Evolutionary conservation across 441 rosid genomes (phyloP).

Genomic region (Populus trichocarpa): DNA sequence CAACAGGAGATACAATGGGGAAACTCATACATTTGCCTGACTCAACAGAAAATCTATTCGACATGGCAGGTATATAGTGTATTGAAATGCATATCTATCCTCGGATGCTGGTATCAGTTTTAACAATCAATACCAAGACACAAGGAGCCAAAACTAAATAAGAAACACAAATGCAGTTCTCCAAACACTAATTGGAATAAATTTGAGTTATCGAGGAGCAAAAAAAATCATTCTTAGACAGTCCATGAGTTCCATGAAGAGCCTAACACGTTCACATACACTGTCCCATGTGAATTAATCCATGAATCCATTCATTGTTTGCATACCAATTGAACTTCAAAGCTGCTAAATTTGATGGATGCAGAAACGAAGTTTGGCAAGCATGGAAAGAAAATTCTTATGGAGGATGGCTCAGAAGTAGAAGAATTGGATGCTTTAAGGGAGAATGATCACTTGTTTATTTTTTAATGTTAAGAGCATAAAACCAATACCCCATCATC

Average conservation of each 20-base stretch:
- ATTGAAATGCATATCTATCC: conserved; percentile 12
- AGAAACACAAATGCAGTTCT: neutral
- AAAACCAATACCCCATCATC: conserved; percentile 5
- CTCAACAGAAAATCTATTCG: conserved; percentile 60
- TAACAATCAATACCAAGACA: no score
- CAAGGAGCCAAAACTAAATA: no score
- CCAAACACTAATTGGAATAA: neutral
- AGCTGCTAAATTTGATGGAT: conserved; percentile 24
- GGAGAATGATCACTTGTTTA: conserved; percentile 74
- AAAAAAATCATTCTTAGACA: no score
- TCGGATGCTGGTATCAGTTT: neutral
- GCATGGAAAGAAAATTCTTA: conserved; percentile 61
- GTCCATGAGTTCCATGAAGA: neutral
- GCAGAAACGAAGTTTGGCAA: conserved; percentile 75
- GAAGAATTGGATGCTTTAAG: conserved; percentile 71
- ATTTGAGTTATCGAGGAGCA: neutral
- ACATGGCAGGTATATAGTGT: conserved; percentile 54
- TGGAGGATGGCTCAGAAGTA: conserved; percentile 76
- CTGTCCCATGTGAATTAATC: neutral
- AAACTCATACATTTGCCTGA: conserved; percentile 68
- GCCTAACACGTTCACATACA: neutral
- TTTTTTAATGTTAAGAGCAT: conserved; percentile 32
- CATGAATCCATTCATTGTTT: neutral
- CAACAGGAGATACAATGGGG: conserved; percentile 35
- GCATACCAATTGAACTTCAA: conserved; percentile 3